Evolutionary conservation across 2,329 filamentous ascomycete genomes (phyloP), one percentile per base, ranked within the genome.

Genomic region (Bertia moriformis): DNA sequence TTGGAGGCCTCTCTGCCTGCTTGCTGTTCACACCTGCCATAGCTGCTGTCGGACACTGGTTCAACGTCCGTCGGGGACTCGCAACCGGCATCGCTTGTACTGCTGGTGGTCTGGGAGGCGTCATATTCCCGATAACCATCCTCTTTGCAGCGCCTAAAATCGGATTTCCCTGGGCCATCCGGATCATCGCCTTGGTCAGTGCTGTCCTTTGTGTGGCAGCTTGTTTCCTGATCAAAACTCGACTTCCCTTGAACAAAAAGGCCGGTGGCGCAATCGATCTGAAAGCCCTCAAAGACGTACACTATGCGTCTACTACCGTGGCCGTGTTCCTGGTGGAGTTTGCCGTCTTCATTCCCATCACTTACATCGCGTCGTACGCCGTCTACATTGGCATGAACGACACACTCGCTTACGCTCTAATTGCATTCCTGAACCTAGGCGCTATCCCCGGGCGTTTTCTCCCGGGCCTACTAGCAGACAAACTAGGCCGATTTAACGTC

Each of bases 1-100:
- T 82, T 1, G 73, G 72, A 38, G 78, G 78, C 10, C 46, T 77
- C 3, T 77, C 76, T 13, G 73, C 73, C 1, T 73, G 68, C 17
- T 59, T 82, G 36, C 69, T 83, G 40, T 79, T 80, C 52, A 82
- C 77, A 0, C 78, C 78, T 1, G 69, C 73, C 18, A 61, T 82
- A 38, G 69, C 73, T 14, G 66, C 71, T 3, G 67, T 83, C 14
- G 73, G 74, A 0, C 78, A 83, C 48, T 83, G 65, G 54, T 84
- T 84, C 57, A 61, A 67, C 3, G 53, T 55, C 14, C 70, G 67
- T 42, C 67, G 79, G 18, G 79, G 69, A 14, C 66, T 72, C 42
- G 76, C 78, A 12, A 83, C 77, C 1, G 79, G 79, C 14, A 60
- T 83, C 22, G 78, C 78, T n/a, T 68, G 73, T 12, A 71, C 73